phyloP scores from a whole-genome alignment of 306 rosid species.

The Lithocarpus polystachyus region DNA sequence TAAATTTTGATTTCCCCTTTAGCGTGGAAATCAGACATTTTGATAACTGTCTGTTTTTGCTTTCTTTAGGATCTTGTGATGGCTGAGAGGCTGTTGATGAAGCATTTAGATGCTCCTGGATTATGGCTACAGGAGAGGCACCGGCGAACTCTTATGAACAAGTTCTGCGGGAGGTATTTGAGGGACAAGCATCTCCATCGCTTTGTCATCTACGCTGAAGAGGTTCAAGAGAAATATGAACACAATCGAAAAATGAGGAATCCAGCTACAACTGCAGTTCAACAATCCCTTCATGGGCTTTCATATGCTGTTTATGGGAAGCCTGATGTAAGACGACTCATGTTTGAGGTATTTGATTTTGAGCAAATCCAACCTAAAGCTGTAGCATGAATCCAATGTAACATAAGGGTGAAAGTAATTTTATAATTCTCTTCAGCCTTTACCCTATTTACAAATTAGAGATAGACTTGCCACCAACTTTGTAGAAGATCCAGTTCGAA shows the following conservation, averaged over 20 bases:
- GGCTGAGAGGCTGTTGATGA: conserved; percentile 96
- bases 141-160: conserved; percentile 84
- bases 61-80: conserved; percentile 73
- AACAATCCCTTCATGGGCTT: conserved; percentile 91
- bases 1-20: conserved; percentile 1
- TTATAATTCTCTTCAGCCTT: not conserved
- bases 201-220: conserved; percentile 48
- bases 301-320: conserved; percentile 85
- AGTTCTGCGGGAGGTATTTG: conserved; percentile 79
- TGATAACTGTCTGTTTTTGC: not conserved
- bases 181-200: conserved; percentile 77
- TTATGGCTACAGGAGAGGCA: conserved; percentile 84
- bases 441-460: not conserved
- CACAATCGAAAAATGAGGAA: conserved; percentile 76
- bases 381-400: conserved; percentile 21
- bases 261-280: conserved; percentile 82
- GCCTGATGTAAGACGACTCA: conserved; percentile 86
- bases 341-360: conserved; percentile 93
- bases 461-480: not conserved
- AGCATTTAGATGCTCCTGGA: conserved; percentile 98
- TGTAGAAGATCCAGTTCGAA: not conserved
- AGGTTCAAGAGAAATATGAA: conserved; percentile 62
- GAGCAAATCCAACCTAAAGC: conserved; percentile 94
- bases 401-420: conserved; percentile 13
- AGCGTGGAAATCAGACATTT: conserved; percentile 6